Conservation (phyloP, 352 stramenopile species). For the Phytophthora pisi region DNA sequence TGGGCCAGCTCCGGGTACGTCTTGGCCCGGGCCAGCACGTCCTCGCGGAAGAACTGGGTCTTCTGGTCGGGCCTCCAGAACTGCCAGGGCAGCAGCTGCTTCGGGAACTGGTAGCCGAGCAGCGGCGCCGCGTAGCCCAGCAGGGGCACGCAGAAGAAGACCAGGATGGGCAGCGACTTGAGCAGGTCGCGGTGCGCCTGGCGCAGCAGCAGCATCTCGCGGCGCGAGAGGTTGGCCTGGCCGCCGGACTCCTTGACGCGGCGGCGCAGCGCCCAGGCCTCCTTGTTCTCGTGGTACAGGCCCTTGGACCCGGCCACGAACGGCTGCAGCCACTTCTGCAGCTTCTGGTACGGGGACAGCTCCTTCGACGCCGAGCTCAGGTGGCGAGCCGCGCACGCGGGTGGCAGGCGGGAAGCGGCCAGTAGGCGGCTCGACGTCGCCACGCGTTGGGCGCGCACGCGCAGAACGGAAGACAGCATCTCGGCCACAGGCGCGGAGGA, state of each 20-base stretch:
- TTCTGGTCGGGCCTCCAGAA: constrained; percentile 87
- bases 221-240: constrained; percentile 48
- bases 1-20: constrained; percentile 69
- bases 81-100: constrained; percentile 84
- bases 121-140: constrained; percentile 78
- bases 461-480: background rate
- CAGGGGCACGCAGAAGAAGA: constrained; percentile 76
- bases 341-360: constrained; percentile 72
- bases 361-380: constrained; percentile 45
- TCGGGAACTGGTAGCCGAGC: constrained; percentile 86
- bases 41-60: constrained; percentile 80
- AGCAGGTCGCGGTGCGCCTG: constrained; percentile 83
- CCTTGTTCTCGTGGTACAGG: constrained; percentile 77
- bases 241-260: constrained; percentile 53
- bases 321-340: constrained; percentile 84
- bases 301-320: constrained; percentile 76
- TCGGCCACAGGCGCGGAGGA: background rate
- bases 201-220: constrained; percentile 83
- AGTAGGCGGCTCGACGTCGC: background rate
- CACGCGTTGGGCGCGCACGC: background rate
- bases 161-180: constrained; percentile 81
- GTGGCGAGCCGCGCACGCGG: background rate
- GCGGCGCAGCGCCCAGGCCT: constrained; percentile 72
- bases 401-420: background rate
- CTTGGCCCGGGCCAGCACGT: constrained; percentile 51